Evolutionary conservation across 2,329 filamentous ascomycete genomes (phyloP).

Genomic region (Simplicillium sp.): DNA sequence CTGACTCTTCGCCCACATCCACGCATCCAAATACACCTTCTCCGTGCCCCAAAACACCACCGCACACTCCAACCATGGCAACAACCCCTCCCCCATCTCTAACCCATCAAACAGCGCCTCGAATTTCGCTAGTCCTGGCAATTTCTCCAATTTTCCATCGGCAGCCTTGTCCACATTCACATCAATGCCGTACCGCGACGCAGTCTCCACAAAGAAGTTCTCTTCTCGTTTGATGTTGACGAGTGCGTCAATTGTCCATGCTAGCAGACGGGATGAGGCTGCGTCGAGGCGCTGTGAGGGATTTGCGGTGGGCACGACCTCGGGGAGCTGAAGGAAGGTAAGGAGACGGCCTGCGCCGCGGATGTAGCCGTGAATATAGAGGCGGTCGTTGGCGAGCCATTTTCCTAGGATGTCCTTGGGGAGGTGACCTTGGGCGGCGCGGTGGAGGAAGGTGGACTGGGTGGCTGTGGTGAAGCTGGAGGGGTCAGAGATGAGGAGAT

Average conservation of each 20-base stretch:
- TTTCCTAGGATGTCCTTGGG: conserved; percentile 44
- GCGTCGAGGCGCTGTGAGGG: conserved; percentile 5
- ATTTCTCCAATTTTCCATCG: conserved; percentile 20
- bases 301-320: conserved; percentile 12
- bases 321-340: conserved; percentile 47
- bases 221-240: conserved; percentile 60
- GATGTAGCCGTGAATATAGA: conserved; percentile 64
- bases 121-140: conserved; percentile 28
- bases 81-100: conserved; percentile 27
- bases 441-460: conserved; percentile 55
- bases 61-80: conserved; percentile 55
- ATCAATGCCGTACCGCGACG: conserved; percentile 47
- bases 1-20: conserved; percentile 39
- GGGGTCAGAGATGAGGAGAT: conserved; percentile 42
- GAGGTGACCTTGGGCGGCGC: conserved; percentile 54
- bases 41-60: conserved; percentile 74
- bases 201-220: conserved; percentile 57
- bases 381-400: conserved; percentile 64
- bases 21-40: conserved; percentile 50
- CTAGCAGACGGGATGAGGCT: conserved; percentile 46
- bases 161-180: conserved; percentile 25
- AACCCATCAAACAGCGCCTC: conserved; percentile 44
- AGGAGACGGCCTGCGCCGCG: conserved; percentile 57
- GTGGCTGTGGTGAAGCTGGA: conserved; percentile 45
- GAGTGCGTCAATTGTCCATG: conserved; percentile 54